Conservation (phyloP, 2,329 filamentous ascomycete genomes). For the Xenosphaeropsis pyriputrescens region DNA sequence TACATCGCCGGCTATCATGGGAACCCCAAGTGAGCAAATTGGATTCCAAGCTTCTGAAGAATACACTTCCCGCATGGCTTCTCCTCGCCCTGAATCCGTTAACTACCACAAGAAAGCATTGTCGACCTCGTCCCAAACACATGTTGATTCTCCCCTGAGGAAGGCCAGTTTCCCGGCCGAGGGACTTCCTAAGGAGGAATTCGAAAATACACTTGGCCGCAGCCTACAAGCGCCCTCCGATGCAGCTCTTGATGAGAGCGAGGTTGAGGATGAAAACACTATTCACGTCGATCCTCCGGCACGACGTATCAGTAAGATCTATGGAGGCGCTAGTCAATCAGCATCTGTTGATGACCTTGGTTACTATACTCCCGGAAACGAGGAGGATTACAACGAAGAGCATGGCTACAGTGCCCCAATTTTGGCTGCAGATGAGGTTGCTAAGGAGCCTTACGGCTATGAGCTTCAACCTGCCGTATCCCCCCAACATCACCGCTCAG, state of each 20-base stretch:
- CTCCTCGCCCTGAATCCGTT: constrained; percentile 40
- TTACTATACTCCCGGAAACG: constrained; percentile 22
- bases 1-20: constrained; percentile 42
- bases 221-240: constrained; percentile 18
- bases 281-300: constrained; percentile 66
- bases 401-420: constrained; percentile 62
- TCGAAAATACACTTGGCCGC: constrained; percentile 22
- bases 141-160: constrained; percentile 21
- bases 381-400: constrained; percentile 36
- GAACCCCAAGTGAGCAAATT: constrained; percentile 81
- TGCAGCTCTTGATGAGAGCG: constrained; percentile 24
- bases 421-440: constrained; percentile 74
- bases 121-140: constrained; percentile 27
- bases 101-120: constrained; percentile 22
- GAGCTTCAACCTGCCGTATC: constrained; percentile 69
- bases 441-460: constrained; percentile 54
- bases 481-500: constrained; percentile 51
- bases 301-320: constrained; percentile 27
- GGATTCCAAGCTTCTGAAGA: constrained; percentile 80
- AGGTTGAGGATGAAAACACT: constrained; percentile 37
- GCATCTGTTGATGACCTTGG: constrained; percentile 34
- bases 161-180: constrained; percentile 29
- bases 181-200: constrained; percentile 8
- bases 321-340: constrained; percentile 21
- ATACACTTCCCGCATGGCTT: constrained; percentile 61